Percentiles rank a stretch among this genome's conserved stretches.
These are phyloP conservation scores for Teratosphaeria pseudoeucalypti DNA, from an alignment of 2,329 filamentous ascomycete genomes.

Conservation along the genomic window DNA sequence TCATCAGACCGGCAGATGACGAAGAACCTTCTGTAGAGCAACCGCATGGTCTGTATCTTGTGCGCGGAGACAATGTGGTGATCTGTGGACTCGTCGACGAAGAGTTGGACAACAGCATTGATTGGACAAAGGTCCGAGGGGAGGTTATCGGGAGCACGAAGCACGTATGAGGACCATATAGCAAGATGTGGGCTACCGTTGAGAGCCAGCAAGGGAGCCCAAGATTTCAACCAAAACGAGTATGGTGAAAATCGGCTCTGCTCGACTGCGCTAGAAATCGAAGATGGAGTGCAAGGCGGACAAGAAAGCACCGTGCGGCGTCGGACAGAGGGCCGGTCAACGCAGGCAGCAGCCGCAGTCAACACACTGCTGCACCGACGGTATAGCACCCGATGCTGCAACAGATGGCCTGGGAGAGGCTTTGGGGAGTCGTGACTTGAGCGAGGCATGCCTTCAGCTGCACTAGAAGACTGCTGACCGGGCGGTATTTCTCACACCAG, in stretches of 20 bases:
- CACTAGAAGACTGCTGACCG: background rate
- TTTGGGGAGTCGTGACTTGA: background rate
- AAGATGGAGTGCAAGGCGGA: background rate
- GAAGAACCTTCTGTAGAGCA: constrained; percentile 70
- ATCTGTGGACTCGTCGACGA: constrained; percentile 85
- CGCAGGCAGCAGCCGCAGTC: background rate
- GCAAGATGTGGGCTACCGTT: background rate
- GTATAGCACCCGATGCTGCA: background rate
- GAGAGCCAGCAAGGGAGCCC: background rate
- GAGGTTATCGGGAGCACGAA: constrained; percentile 76
- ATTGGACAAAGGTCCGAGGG: constrained; percentile 86
- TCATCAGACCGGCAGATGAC: constrained; percentile 79
- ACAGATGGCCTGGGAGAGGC: background rate
- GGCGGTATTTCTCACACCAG: background rate
- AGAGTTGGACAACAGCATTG: constrained; percentile 75
- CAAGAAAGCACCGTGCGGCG: background rate
- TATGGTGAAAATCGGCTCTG: background rate
- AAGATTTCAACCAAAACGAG: background rate
- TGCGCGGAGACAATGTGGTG: constrained; percentile 90
- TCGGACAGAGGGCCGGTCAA: background rate
- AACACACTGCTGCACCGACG: background rate
- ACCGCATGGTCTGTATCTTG: constrained; percentile 77
- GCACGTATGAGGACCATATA: constrained; percentile 44
- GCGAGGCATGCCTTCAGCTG: background rate
- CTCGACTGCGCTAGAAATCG: background rate